phyloP scores from a whole-genome alignment of 2,329 filamentous ascomycete species.

The Ambrosiella cleistominuta region DNA sequence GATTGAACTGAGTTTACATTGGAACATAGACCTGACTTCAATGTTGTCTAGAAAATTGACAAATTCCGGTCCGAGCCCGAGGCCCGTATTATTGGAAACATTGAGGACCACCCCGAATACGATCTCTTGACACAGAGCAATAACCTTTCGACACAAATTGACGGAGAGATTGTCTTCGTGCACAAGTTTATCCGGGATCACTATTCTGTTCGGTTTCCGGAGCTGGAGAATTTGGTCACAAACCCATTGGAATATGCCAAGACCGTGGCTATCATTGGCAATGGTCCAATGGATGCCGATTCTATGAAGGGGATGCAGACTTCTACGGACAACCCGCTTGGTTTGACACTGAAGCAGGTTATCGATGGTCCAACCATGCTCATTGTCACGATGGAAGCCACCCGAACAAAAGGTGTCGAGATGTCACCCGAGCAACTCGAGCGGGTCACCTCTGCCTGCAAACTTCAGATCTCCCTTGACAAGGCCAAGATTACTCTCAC shows the following conservation, averaged over 20 bases:
- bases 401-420: conserved; percentile 66
- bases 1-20: conserved; percentile 42
- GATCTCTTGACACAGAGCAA: conserved; percentile 77
- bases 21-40: conserved; percentile 48
- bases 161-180: conserved; percentile 78
- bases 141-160: conserved; percentile 76
- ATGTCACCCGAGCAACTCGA: conserved; percentile 60
- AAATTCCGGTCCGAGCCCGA: conserved; percentile 54
- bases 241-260: conserved; percentile 92
- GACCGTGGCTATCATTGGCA: conserved; percentile 81
- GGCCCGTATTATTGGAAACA: conserved; percentile 54
- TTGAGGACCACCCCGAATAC: conserved; percentile 87
- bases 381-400: conserved; percentile 90
- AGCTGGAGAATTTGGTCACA: conserved; percentile 75
- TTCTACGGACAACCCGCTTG: conserved; percentile 61
- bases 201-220: conserved; percentile 84
- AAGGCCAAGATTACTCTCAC: conserved; percentile 72
- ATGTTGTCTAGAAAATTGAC: conserved; percentile 53
- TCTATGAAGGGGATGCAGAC: conserved; percentile 66
- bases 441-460: conserved; percentile 58
- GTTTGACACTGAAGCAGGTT: conserved; percentile 57
- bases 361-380: conserved; percentile 82
- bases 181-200: conserved; percentile 96
- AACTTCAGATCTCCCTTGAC: conserved; percentile 77
- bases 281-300: conserved; percentile 67